Evolutionary conservation across 2,329 filamentous ascomycete species (phyloP).

Genomic region (Orbilia javanica): DNA sequence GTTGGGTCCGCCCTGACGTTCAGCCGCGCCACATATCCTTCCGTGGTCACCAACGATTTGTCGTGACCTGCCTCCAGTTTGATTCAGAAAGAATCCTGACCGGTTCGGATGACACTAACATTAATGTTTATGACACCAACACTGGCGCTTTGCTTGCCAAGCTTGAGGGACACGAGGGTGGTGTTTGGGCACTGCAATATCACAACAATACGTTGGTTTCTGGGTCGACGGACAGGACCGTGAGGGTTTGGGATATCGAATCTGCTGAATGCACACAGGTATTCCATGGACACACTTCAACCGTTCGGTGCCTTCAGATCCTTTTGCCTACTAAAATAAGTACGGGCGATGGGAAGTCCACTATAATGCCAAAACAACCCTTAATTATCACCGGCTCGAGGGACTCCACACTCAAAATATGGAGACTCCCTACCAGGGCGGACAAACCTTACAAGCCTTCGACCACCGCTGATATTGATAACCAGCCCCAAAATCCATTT

Average conservation of each 20-base stretch:
- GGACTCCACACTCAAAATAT: constrained; percentile 92
- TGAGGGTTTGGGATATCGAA: constrained; percentile 99
- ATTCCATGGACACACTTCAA: constrained; percentile 97
- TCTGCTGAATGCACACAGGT: constrained; percentile 91
- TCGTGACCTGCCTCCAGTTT: constrained; percentile 97
- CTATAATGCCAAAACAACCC: constrained; percentile 93
- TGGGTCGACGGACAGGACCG: constrained; percentile 93
- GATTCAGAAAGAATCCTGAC: constrained; percentile 98
- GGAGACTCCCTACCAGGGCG: constrained; percentile 85
- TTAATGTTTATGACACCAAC: constrained; percentile 97
- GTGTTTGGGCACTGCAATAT: constrained; percentile 97
- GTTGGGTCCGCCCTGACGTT: constrained; percentile 86
- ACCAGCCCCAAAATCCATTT: constrained; percentile 77
- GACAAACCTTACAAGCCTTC: constrained; percentile 65
- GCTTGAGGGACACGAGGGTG: constrained; percentile 92
- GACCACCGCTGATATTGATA: constrained; percentile 60
- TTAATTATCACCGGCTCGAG: constrained; percentile 97
- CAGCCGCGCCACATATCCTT: constrained; percentile 94
- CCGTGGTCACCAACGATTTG: constrained; percentile 93
- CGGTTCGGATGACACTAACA: constrained; percentile 95
- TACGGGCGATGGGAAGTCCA: constrained; percentile 77
- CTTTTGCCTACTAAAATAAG: constrained; percentile 86
- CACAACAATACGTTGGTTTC: constrained; percentile 95
- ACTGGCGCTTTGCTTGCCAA: constrained; percentile 86
- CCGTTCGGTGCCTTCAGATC: constrained; percentile 94